Base-by-base conservation (phyloP, 2,329 filamentous ascomycete species). In the Ophiostoma tasmaniense region DNA sequence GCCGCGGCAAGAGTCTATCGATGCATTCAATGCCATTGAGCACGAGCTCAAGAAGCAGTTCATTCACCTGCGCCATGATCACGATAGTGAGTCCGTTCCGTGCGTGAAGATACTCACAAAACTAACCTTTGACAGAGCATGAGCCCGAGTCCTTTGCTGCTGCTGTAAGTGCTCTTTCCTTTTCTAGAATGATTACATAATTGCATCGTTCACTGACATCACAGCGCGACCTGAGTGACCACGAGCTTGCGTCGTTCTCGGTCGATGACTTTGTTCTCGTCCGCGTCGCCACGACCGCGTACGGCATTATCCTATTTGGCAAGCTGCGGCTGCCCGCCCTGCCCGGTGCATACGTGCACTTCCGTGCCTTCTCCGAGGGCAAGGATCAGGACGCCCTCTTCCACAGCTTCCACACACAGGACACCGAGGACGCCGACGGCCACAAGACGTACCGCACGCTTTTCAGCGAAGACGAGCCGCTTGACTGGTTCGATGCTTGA, bases 401-500 rank as follows among this genome's bases (percentile, higher is more conserved):
- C 35, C 82, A 84, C 74, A 77, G 78, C 71, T 81, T 84, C 72
- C 81, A 81, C 72, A 82, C 79, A 4, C 80, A 83, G 72, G 80
- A 84, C 72, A 76, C 72, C 14, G 77, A 79, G 52, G 30, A 68
- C 45, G 70, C 59, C 42, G 79, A 79, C 62, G 82, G 81, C 8
- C 77, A 77, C n/a, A 79, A 79, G 66, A 78, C 73, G 59, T 84
- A 79, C 73, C 78, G 78, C 33, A 81, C 81, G 8, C 79, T 84
- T 61, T 83, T 84, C 70, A 78, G 75, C 8, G 78, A 79, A 71
- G 74, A 80, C n/a, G 82, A 84, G 72, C 72, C 76, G 3, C 75
- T 84, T 62, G 80, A 84, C 74, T 86, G 84, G 84, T 86, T 86
- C 73, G 83, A 86, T 71, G 81, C 80, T 22, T 82, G 73, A 30